These are phyloP conservation scores for Thelonectria discophora DNA, from an alignment of 2,329 filamentous ascomycete species.

Conservation along the genomic window DNA sequence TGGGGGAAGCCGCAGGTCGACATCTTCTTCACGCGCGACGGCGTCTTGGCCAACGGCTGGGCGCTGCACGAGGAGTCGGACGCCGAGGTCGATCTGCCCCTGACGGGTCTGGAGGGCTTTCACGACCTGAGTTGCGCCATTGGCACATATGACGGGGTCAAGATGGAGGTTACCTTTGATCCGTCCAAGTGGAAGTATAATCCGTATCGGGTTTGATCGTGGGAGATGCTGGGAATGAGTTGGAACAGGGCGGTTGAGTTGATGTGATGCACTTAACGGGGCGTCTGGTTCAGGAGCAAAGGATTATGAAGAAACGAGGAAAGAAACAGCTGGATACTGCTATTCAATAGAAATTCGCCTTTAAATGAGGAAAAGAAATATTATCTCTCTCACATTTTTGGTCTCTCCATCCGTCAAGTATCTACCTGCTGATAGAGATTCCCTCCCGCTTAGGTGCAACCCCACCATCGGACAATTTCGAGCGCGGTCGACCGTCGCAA, in stretches of 20 bases:
- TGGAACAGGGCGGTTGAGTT: no score
- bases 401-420: not conserved
- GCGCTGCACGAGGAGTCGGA: constrained; percentile 80
- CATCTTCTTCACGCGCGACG: constrained; percentile 75
- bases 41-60: constrained; percentile 69
- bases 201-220: constrained; percentile 33
- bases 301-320: no score
- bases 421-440: not conserved
- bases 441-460: constrained; percentile 42
- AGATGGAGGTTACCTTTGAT: constrained; percentile 73
- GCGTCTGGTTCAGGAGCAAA: not conserved
- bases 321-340: no score
- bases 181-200: constrained; percentile 66
- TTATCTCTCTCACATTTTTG: no score
- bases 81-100: constrained; percentile 65
- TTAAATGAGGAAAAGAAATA: no score
- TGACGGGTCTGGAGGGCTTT: constrained; percentile 73
- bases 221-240: no score
- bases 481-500: constrained; percentile 14
- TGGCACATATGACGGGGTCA: constrained; percentile 74
- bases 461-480: constrained; percentile 33
- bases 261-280: constrained; percentile 41
- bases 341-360: no score
- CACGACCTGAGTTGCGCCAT: constrained; percentile 77
- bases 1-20: constrained; percentile 44